These are phyloP conservation scores for Pseudogymnoascus sp. DNA, from an alignment of 2,329 filamentous ascomycete genomes.

Conservation along the genomic window DNA sequence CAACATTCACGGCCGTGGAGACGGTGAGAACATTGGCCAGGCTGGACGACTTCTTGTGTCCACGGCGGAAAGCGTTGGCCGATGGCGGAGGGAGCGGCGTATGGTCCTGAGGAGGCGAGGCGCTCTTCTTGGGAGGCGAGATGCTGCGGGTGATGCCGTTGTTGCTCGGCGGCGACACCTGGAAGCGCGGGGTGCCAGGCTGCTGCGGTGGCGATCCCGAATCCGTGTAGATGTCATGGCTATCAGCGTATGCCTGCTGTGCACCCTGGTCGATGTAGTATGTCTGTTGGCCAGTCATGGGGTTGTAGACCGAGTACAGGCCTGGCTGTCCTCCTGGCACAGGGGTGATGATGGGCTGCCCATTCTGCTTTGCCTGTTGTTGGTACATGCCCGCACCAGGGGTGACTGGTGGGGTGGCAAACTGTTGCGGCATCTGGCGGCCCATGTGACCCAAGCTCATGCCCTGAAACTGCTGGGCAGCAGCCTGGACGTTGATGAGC, in stretches of 20 bases:
- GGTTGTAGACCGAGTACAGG: conserved; percentile 76
- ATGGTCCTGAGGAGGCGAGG: conserved; percentile 60
- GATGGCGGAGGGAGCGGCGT: conserved; percentile 77
- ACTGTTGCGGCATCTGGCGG: conserved; percentile 37
- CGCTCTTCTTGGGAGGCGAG: conserved; percentile 56
- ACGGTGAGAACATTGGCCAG: conserved; percentile 39
- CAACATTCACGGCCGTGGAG: conserved; percentile 21
- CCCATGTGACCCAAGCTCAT: conserved; percentile 52
- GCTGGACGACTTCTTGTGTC: conserved; percentile 72
- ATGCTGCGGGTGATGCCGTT: conserved; percentile 49
- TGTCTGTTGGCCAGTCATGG: conserved; percentile 72
- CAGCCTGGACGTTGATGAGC: conserved; percentile 72
- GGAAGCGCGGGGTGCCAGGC: conserved; percentile 58
- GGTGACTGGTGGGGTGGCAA: conserved; percentile 40
- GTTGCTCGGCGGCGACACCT: conserved; percentile 68
- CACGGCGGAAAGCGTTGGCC: conserved; percentile 83
- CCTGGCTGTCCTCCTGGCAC: conserved; percentile 59
- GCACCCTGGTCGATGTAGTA: conserved; percentile 50
- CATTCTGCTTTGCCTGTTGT: conserved; percentile 21
- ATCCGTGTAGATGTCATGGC: conserved; percentile 29
- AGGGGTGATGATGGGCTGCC: conserved; percentile 37
- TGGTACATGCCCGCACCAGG: conserved; percentile 48
- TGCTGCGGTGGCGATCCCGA: conserved; percentile 42
- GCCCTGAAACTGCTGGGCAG: conserved; percentile 73
- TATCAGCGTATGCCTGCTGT: conserved; percentile 27